Base-by-base conservation (phyloP, 768 basidiomycete species). In the Boletus rubroflammeus region DNA sequence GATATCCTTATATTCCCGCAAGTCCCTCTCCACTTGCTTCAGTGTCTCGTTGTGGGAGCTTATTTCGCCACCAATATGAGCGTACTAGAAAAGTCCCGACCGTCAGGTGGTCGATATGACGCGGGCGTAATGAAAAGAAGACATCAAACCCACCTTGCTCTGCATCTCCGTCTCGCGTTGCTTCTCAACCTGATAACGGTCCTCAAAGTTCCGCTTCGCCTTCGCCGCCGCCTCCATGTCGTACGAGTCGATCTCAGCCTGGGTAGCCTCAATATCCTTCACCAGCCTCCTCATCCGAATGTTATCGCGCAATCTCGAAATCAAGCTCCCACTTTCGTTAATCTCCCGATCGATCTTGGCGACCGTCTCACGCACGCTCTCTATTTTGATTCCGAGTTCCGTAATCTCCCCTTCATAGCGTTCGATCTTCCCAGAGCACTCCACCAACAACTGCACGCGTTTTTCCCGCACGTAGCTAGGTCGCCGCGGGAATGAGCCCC, bases 201-300 rank as follows among this genome's bases (percentile, higher is more conserved):
- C 83, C 51, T 95, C 84, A 69, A 96, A 99, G 53, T 85, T 88
- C 53, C 87, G 80, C 67, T 85, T 84, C 21, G 92, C 90, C 66
- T 83, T 89, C 19, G 86, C 88, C 19, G 93, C 91, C 56, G 83
- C 85, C 60, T 95, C 93, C 73, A 98, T 81, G 70, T 98, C 90
- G 54, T 82, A 78, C 6, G 76, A 73, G 43, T 85, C 84, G 51
- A 97, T 88, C 69, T 93, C 79, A 11, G 74, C 76, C 64, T 90
- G 82, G 7, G 85, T 83, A 1, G 76, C 75, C 28, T 74, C 75
- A 28, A 97, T 88, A 50, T 91, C 83, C 43, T 77, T 75, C 51
- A 78, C 76, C 23, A 92, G 75, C 63, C 81, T 80, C 53, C 92
- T 78, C 50, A 91, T 82, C 5, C 89, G 83, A 42, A 93, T 74